Evolutionary conservation across 179 eudicot species (phyloP), one percentile per base, ranked within the genome.

Genomic region (Silene noctiflora): DNA sequence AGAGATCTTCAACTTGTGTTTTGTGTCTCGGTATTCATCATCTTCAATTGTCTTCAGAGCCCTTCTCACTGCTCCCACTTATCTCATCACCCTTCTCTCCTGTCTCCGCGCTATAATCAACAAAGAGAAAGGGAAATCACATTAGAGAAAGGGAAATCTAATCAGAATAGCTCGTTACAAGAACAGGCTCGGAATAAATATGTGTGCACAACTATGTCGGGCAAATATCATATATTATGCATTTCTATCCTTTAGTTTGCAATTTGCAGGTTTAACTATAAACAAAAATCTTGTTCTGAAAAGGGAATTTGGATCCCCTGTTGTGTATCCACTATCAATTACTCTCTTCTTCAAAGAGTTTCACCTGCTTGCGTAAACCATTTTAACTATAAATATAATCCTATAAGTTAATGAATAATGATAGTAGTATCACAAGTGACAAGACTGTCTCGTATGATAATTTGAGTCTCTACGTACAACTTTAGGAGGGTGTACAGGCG

Each of bases 101-200:
- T 44, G 83, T 76, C 76, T 85, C 91, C 77, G 66, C 87, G 77
- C 86, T 86, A 73, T 64, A 64, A 24, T 21, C 33, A 76, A 71
- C n/a, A n/a, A n/a, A n/a, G n/a, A n/a, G n/a, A n/a, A n/a, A n/a
- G n/a, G 44, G 75, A 66, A 44, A n/a, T n/a, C 39, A 24, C 58
- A 62, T n/a, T n/a, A n/a, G n/a, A n/a, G n/a, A n/a, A 2, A 60
- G 5, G 46, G 22, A 11, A 35, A 31, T 3, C 20, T 0, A 21
- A 35, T 53, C 71, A 80, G 58, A 27, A 21, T 20, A 5, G 65
- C 20, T 29, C 59, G 7, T 55, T 17, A 14, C 0, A 42, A 19
- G 60, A 44, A 55, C 10, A 16, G 12, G 10, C 39, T 56, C 12
- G 8, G 3, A 25, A 11, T 12, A 35, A 62, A 24, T 17, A 11